Evolutionary conservation across 345 rosid species (phyloP).

Genomic region (Lepidium didymum): DNA sequence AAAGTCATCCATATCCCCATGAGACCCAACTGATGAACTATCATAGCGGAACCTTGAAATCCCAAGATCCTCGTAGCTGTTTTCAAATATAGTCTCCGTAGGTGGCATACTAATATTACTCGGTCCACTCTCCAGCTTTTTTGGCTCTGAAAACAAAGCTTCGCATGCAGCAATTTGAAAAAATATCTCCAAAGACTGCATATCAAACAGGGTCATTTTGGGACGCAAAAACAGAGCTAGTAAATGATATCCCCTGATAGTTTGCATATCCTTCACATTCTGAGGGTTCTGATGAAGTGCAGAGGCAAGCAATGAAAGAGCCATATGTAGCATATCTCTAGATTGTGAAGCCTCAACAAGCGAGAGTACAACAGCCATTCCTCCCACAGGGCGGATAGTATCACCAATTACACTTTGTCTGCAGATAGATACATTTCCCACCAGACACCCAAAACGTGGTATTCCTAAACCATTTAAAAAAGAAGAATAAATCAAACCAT

Average conservation of each 20-base stretch:
- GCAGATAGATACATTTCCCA: slow-evolving; percentile 77
- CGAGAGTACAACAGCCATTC: slow-evolving; percentile 77
- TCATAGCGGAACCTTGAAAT: slow-evolving; percentile 78
- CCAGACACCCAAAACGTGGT: slow-evolving; percentile 93
- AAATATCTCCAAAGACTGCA: slow-evolving; percentile 93
- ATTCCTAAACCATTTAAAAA: slow-evolving; percentile 52
- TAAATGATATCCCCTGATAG: slow-evolving; percentile 95
- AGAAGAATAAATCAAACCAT: slow-evolving; percentile 1
- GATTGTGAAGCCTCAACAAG: slow-evolving; percentile 95
- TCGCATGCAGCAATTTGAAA: slow-evolving; percentile 98
- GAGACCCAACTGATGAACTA: slow-evolving; percentile 84
- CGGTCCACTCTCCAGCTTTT: slow-evolving; percentile 47
- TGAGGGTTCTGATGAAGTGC: slow-evolving; percentile 97
- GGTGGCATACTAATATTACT: slow-evolving; percentile 36
- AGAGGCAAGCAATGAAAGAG: slow-evolving; percentile 79
- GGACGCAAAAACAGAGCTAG: slow-evolving; percentile 88
- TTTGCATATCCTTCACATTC: slow-evolving; percentile 93
- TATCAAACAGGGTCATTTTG: slow-evolving; percentile 82
- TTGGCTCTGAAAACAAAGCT: slow-evolving; percentile 97
- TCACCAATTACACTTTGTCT: slow-evolving; percentile 91
- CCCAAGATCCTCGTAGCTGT: slow-evolving; percentile 74
- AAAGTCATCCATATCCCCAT: slow-evolving; percentile 93
- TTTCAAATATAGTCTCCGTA: slow-evolving; percentile 46
- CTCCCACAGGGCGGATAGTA: slow-evolving; percentile 82
- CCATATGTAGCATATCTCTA: slow-evolving; percentile 96